Evolutionary conservation across 2,329 filamentous ascomycete species (phyloP).

Genomic region (Fusarium chlamydosporum): DNA sequence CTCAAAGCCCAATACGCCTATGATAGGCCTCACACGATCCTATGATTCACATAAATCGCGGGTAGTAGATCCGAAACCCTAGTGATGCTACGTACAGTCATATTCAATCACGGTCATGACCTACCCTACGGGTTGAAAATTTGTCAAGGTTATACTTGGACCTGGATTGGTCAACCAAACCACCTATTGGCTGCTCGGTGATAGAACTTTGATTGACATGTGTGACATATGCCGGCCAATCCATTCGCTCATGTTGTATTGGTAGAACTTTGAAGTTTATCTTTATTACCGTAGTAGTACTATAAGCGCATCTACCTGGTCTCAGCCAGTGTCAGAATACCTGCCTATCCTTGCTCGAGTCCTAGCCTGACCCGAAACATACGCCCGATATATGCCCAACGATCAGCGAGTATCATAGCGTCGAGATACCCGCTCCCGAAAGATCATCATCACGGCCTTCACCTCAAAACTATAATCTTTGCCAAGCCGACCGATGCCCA

Average conservation of each 20-base stretch:
- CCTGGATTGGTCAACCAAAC: not conserved
- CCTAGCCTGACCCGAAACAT: slow-evolving; percentile 11
- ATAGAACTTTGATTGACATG: not conserved
- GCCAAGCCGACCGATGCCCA: slow-evolving; percentile 43
- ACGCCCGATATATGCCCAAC: slow-evolving; percentile 19
- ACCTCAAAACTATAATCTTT: slow-evolving; percentile 27
- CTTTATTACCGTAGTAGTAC: slow-evolving; percentile 11
- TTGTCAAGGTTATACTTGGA: not conserved
- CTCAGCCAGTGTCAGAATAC: slow-evolving; percentile 7
- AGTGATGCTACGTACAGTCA: not conserved
- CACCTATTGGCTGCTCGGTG: not conserved
- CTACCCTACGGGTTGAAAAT: slow-evolving; percentile 17
- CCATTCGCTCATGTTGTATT: slow-evolving; percentile 18
- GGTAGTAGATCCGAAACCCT: not conserved
- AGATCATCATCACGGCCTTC: slow-evolving; percentile 27
- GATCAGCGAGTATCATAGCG: slow-evolving; percentile 7
- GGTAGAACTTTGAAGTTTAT: slow-evolving; percentile 7
- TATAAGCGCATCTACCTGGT: not conserved
- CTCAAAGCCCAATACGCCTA: slow-evolving; percentile 8
- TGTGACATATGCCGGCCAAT: not conserved
- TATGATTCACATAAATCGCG: slow-evolving; percentile 14
- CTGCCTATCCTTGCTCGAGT: not conserved
- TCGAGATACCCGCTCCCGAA: slow-evolving; percentile 23
- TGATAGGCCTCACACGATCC: not conserved
- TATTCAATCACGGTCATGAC: not conserved